Base-by-base conservation (phyloP, 2,329 filamentous ascomycete genomes). In the Aciculosporium take region DNA sequence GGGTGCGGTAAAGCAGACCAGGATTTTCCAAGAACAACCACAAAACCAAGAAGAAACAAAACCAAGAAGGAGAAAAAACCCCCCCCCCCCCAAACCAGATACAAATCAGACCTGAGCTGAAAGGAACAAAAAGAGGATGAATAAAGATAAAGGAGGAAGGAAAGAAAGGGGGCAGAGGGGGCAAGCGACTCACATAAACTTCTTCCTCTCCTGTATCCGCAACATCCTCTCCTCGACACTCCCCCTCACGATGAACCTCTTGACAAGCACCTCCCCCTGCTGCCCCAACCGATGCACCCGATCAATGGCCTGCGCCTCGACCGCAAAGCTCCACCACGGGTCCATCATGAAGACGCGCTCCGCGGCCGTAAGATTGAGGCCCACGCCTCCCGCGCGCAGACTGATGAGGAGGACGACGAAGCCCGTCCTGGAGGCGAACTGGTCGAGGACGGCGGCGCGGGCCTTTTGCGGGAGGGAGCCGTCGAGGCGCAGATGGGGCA, bases 291-390 rank as follows among this genome's bases (percentile, higher is more conserved):
- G 78, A 65, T 98, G 91, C 27, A 98, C 87, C 1, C 91, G 84
- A 64, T 98, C 91, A 54, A 98, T 96, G 7, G 91, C 91, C 62
- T 98, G 91, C 5, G 88, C 86, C 62, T 98, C 91, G 10, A 96
- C 81, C 0, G 91, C 88, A 61, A 89, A 98, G 56, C 84, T 93
- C 91, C 91, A 98, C 91, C 91, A 98, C 0, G 91, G 91, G 60
- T 98, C 91, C 91, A 98, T 96, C 84, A 98, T 93, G 65, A 82
- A 98, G 5, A 98, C 93, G 41, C 84, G 71, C 48, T 81, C 85
- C 5, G 91, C 91, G 49, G 79, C 80, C 0, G 89, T 96, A 46
- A 98, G 63, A 56, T 98, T 98, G 33, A 98, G 68, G 0, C 91
- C 91, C 0, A 98, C 91, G 20, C 91, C 93, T 4, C 93, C 91